Evolutionary conservation across 148 eudicot genomes (phyloP).

Genomic region (Dysphania ambrosioides): DNA sequence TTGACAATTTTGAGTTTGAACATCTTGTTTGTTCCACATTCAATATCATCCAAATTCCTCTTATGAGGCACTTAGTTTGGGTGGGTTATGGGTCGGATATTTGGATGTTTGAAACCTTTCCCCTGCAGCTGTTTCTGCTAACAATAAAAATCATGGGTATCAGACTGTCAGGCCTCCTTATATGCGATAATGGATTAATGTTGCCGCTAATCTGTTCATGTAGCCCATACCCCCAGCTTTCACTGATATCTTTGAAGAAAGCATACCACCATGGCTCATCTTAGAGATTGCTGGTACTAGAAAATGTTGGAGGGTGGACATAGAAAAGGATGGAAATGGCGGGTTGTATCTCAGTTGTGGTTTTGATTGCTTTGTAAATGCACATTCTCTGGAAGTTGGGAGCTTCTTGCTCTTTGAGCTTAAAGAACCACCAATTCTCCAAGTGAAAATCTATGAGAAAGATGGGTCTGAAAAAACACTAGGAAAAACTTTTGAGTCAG

Average conservation of each 20-base stretch:
- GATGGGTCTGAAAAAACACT: conserved; percentile 28
- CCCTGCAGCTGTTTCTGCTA: background rate
- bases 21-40: background rate
- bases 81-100: background rate
- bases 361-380: conserved; percentile 24
- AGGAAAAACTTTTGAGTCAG: conserved; percentile 6
- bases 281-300: conserved; percentile 28
- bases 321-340: conserved; percentile 15
- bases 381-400: conserved; percentile 19
- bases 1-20: background rate
- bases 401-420: conserved; percentile 22
- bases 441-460: conserved; percentile 27
- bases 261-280: conserved; percentile 26
- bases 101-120: background rate
- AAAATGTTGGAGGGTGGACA: conserved; percentile 31
- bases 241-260: conserved; percentile 18
- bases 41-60: background rate
- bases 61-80: background rate
- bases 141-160: background rate
- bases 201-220: background rate
- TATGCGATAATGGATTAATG: background rate
- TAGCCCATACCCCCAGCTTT: conserved; percentile 24
- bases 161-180: background rate
- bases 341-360: conserved; percentile 19
- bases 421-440: conserved; percentile 19